Evolutionary conservation across 345 rosid species (phyloP).

Genomic region (Syzygium jambos): DNA sequence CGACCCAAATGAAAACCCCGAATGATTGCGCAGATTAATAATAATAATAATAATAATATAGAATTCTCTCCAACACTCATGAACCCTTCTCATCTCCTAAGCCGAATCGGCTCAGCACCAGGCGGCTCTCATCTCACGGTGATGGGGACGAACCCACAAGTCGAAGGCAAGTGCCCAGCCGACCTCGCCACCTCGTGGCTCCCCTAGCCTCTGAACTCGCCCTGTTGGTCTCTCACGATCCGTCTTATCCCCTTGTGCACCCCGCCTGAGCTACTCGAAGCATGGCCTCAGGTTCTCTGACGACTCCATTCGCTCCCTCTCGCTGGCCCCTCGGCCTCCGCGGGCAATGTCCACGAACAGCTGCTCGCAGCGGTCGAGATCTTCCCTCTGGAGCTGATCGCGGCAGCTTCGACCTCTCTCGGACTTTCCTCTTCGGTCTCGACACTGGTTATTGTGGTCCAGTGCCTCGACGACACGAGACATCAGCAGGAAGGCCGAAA

Average conservation of each 20-base stretch:
- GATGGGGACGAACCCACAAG: background rate
- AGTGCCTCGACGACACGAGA: background rate
- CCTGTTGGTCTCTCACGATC: background rate
- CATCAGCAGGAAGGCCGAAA: background rate
- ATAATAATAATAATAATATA: too few species aligned
- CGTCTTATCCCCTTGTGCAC: background rate
- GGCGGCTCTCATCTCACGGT: too few species aligned
- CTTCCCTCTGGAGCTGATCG: background rate
- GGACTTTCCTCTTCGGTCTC: background rate
- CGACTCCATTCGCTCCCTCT: too few species aligned
- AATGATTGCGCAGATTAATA: background rate
- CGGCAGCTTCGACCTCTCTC: background rate
- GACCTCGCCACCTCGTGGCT: background rate
- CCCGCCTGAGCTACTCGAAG: background rate
- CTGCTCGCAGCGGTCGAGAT: background rate
- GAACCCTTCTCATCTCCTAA: background rate
- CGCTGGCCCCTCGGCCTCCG: too few species aligned
- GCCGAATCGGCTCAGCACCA: background rate
- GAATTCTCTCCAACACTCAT: background rate
- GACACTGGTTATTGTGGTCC: background rate
- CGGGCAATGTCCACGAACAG: background rate
- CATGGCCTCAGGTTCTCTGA: background rate
- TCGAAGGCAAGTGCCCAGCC: background rate
- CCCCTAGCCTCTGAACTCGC: background rate
- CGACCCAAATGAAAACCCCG: background rate